Evolutionary conservation across 164 flowering plant genomes (phyloP), one percentile per base, ranked within the genome.

Genomic region (Chimonanthus salicifolius): DNA sequence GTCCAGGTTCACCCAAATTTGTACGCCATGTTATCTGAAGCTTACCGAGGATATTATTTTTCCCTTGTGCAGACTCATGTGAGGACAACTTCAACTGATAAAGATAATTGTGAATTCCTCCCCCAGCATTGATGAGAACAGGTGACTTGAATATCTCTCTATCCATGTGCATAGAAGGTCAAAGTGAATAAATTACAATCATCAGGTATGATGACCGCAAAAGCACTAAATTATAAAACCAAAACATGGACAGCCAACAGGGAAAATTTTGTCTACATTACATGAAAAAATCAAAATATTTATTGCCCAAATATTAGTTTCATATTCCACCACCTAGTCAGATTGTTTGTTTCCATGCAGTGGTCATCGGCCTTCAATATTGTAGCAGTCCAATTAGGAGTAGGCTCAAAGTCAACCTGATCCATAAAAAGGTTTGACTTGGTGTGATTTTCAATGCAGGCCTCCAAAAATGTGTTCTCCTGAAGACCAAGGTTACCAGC

Each of bases 11-110:
- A 73, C 99, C 99, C 87, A 95, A 81, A 87, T 95, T 95, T 70
- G 97, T 88, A 49, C 97, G 97, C 99, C 99, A 95, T 69, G 97
- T 92, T 80, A 95, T 90, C 83, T 95, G 99, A 82, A 95, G 87
- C 81, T 95, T 95, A 68, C 99, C 99, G 72, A 95, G 97, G 79
- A 88, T 72, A 77, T 89, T 95, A 80, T 91, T 92, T 78, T 87
- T 91, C 76, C 74, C 76, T 75, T 82, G 89, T 7, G 82, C 74
- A 72, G 89, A 80, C 18, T 82, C 92, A 47, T 85, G 78, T 47
- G 91, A 71, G 9, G 90, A 81, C 67, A 71, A 68, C 76, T 74
- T 88, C 49, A 95, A 79, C 82, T 92, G 94, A 87, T 93, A 95
- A 60, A 95, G 94, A 81, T 84, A 95, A 79, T 89, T 90, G 64